Evolutionary conservation across 2,329 filamentous ascomycete species (phyloP), one percentile per base, ranked within the genome.

Genomic region (Rutstroemia sp.): DNA sequence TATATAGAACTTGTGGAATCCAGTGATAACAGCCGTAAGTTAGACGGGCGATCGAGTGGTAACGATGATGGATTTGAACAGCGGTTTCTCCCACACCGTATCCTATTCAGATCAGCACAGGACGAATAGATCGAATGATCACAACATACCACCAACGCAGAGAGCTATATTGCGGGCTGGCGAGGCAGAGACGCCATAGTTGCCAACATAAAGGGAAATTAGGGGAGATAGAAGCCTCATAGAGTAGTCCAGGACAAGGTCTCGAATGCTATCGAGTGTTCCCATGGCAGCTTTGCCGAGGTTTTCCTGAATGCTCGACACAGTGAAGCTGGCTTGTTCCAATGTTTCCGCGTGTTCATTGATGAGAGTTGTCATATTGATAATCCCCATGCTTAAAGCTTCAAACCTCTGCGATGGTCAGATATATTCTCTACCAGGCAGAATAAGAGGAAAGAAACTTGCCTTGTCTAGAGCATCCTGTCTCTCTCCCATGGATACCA

Each of bases 281-380:
- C 55, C 53, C 60, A 64, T n/a, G 58, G 60, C 59, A 19, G 63
- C 63, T 39, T 63, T 62, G 38, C 62, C 61, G 6, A 69, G 55
- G 23, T 58, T 62, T 6, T 62, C 58, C 19, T 63, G 61, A 19
- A 68, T 64, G 30, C 49, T 54, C 8, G 59, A 60, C 42, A 60
- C 62, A 8, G 57, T 58, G 16, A 57, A 48, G 21, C 52, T 64
- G 45, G 64, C 63, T 44, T 63, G 54, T 49, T 63, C 60, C 21
- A 69, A 61, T 25, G 60, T 60, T 27, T 65, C 57, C 1, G 48
- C 51, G 44, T 68, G 66, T 9, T 51, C 51, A 44, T 61, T 53
- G 14, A 68, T 59, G 7, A 65, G 53, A 34, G 63, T 60, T 14
- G 65, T 65, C 36, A 63, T 61, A 51, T 67, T 68, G 2, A 53